Evolutionary conservation across 495 filamentous ascomycete genomes (phyloP), one percentile per base, ranked within the genome.

Genomic region (Platismatia glauca): DNA sequence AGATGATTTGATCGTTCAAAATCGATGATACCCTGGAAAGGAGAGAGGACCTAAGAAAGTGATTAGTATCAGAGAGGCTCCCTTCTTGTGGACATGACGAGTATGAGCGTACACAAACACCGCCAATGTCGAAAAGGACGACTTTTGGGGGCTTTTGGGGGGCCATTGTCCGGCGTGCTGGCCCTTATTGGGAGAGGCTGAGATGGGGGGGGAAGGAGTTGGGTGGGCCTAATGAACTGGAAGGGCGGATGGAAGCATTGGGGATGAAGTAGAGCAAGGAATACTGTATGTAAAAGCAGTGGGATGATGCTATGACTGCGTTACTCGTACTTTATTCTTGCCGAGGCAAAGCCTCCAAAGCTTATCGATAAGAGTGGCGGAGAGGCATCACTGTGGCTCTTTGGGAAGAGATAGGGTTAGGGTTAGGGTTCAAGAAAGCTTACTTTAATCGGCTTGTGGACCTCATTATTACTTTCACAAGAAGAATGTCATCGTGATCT

Each of bases 51-150:
- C 91, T 96, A 66, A 33, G 37, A 33, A 9, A 33, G 56, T 11
- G 1, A 43, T 60, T n/a, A 69, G 46, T 15, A 37, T n/a, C 22
- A 16, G 27, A 37, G 34, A 53, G 24, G 20, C 8, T 33, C 16
- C 44, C 24, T 11, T 18, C n/a, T 0, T 3, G 27, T n/a, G 27
- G 48, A 50, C 41, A 34, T 41, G 24, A 33, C 46, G 34, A 35
- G 6, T 24, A 29, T 44, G 38, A 60, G 78, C 89, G 77, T 88
- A 96, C 94, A 80, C 89, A 94, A 67, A 98, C 94, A 64, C 94
- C 94, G 52, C 94, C 94, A 70, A 98, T 92, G 75, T 98, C 94
- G 72, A 98, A 98, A 44, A 98, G 78, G 35, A 96, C 76, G 61
- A 89, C 91, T 69, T 91, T 86, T 24, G 91, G 88, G 60, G 77